Percentiles rank a stretch among this genome's conserved stretches.
Conservation (phyloP, 495 filamentous ascomycete species). For the Neurospora sp. region DNA sequence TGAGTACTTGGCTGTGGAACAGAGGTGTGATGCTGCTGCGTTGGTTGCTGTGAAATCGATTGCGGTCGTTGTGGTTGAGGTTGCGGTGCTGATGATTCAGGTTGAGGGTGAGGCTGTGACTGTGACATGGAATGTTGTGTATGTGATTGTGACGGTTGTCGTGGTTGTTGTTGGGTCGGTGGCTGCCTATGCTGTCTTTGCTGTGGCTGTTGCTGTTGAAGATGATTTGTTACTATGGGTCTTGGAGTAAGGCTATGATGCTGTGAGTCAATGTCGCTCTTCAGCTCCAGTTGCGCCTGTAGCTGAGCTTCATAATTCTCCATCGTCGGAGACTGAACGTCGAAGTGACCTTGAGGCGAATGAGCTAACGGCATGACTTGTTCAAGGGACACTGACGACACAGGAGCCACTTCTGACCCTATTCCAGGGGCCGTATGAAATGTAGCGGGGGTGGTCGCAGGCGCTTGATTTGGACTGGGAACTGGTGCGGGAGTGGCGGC, state of each 20-base stretch:
- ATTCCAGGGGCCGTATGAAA: not conserved
- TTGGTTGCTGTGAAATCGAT: not conserved
- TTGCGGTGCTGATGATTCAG: conserved; percentile 11
- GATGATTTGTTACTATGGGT: conserved; percentile 7
- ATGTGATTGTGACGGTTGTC: conserved; percentile 7
- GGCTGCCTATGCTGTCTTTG: conserved; percentile 16
- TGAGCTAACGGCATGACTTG: conserved; percentile 9
- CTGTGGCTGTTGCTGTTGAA: conserved; percentile 17
- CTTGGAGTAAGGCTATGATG: not conserved
- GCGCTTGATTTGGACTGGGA: not conserved
- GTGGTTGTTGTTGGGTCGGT: conserved; percentile 8
- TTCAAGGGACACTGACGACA: conserved; percentile 5
- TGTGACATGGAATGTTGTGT: conserved; percentile 12
- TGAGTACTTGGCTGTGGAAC: not conserved
- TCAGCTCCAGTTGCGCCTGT: conserved; percentile 22
- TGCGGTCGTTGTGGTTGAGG: conserved; percentile 17
- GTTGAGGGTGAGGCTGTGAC: conserved; percentile 8
- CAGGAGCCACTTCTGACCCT: not conserved
- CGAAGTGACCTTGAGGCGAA: conserved; percentile 16
- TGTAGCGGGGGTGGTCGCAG: not conserved
- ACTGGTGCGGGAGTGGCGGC: not conserved
- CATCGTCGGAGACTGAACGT: conserved; percentile 22
- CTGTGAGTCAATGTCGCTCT: conserved; percentile 12
- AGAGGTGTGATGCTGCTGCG: not conserved
- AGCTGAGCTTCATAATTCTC: conserved; percentile 25